Evolutionary conservation across 352 stramenopile species (phyloP).

Genomic region (Globisporangium abappressorium): DNA sequence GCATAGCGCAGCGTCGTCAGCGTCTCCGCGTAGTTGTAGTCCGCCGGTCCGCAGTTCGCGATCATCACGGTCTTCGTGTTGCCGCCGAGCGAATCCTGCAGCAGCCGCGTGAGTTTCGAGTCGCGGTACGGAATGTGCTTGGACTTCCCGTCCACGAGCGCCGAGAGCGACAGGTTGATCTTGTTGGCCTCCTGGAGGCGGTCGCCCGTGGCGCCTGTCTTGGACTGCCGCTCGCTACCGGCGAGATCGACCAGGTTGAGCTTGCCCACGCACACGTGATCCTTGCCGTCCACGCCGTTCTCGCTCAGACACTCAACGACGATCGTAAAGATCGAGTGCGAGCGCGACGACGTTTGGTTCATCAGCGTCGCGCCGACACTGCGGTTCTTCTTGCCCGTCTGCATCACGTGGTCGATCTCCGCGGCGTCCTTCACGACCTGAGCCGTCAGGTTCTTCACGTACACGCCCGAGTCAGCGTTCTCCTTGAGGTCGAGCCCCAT

Average conservation of each 20-base stretch:
- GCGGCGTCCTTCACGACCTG: constrained; percentile 88
- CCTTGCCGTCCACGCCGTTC: constrained; percentile 72
- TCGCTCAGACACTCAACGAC: constrained; percentile 85
- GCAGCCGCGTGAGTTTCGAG: constrained; percentile 84
- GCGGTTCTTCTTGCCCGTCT: constrained; percentile 94
- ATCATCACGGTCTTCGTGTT: constrained; percentile 97
- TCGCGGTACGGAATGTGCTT: constrained; percentile 78
- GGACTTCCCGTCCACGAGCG: constrained; percentile 77
- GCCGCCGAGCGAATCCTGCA: constrained; percentile 80
- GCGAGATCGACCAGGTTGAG: constrained; percentile 92
- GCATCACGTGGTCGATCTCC: constrained; percentile 92
- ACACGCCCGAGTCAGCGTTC: constrained; percentile 88
- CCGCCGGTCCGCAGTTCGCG: constrained; percentile 94
- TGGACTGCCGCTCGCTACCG: constrained; percentile 70
- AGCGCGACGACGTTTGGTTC: constrained; percentile 97
- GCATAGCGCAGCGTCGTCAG: constrained; percentile 96
- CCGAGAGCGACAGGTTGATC: constrained; percentile 67
- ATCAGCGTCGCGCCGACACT: constrained; percentile 95
- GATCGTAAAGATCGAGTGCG: constrained; percentile 98
- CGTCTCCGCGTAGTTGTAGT: constrained; percentile 98
- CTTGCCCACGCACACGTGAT: constrained; percentile 95
- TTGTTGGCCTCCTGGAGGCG: constrained; percentile 79
- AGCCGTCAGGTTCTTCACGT: constrained; percentile 88
- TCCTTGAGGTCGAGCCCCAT: constrained; percentile 88
- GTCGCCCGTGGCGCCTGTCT: constrained; percentile 71